Evolutionary conservation across 2,329 filamentous ascomycete genomes (phyloP), one percentile per base, ranked within the genome.

Genomic region (Colletotrichum somersetense): DNA sequence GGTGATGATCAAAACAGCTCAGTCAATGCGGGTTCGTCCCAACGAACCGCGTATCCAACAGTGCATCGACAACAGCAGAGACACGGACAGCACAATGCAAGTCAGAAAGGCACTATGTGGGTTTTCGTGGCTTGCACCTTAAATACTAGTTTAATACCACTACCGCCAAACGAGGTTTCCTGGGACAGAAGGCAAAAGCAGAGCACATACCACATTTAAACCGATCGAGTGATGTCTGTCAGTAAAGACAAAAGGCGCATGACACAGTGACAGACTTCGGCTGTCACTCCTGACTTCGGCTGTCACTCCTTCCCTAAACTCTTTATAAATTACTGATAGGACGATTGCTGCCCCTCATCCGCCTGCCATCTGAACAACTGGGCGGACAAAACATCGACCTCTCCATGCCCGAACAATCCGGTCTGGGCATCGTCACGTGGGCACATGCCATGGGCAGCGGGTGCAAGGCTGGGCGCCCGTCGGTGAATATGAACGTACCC

Each of bases 111-210:
- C 40, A 48, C 30, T 33, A 38, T 61, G n/a, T 57, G 18, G 40
- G 48, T 55, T 56, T 40, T 16, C 42, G 56, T 64, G 40, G 20
- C 50, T 56, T 64, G 53, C 7, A 57, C 53, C 53, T 61, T 64
- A 46, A 61, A 61, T 70, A 72, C 53, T 61, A 59, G 40, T 70
- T 72, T 72, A 72, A 72, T 72, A 70, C 26, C 59, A 72, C 48
- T 14, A 70, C 38, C 55, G 50, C 64, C 42, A 58, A 20, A 67
- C 12, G 64, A 48, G 46, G 46, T 48, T 48, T n/a, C 12, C n/a
- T 48, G 46, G 44, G 58, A 55, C 55, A 14, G 20, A 14, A 66
- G 26, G 44, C 55, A 65, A 48, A 62, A 33, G n/a, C 26, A 18
- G 23, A 46, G 52, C 38, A 57, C 38, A 46, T 46, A 57, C 48